Evolutionary conservation across 1,139 yeast species (phyloP).

Genomic region (Diutina mesorugosa): DNA sequence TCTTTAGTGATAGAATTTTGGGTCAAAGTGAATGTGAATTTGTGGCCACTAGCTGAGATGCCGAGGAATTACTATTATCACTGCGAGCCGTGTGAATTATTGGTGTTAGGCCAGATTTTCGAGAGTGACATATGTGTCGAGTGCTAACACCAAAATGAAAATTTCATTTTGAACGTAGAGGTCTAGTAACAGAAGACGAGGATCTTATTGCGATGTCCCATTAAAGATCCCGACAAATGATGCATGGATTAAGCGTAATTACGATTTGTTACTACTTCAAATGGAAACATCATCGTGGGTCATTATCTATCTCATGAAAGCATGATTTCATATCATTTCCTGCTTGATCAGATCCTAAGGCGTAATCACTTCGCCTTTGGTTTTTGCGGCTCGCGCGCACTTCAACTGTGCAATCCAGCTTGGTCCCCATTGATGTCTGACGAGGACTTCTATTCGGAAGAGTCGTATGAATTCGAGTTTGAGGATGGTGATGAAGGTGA

Average conservation of each 20-base stretch:
- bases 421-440: slow-evolving; percentile 30
- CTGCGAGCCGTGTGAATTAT: background rate
- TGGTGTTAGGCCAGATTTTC: too few relatives aligned
- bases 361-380: background rate
- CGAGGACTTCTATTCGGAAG: slow-evolving; percentile 45
- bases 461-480: slow-evolving; percentile 55
- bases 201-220: too few relatives aligned
- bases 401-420: background rate
- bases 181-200: too few relatives aligned
- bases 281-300: too few relatives aligned
- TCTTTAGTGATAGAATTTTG: background rate
- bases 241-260: too few relatives aligned
- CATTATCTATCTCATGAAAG: too few relatives aligned
- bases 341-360: too few relatives aligned
- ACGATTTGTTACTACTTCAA: too few relatives aligned
- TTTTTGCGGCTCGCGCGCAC: background rate
- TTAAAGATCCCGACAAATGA: too few relatives aligned
- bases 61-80: background rate
- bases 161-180: too few relatives aligned
- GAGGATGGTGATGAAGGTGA: slow-evolving; percentile 42
- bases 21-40: background rate
- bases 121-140: too few relatives aligned
- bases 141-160: too few relatives aligned
- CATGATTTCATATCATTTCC: background rate
- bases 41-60: background rate